Base-by-base conservation (phyloP, 805 yeast genomes). In the Pichia heedii region DNA sequence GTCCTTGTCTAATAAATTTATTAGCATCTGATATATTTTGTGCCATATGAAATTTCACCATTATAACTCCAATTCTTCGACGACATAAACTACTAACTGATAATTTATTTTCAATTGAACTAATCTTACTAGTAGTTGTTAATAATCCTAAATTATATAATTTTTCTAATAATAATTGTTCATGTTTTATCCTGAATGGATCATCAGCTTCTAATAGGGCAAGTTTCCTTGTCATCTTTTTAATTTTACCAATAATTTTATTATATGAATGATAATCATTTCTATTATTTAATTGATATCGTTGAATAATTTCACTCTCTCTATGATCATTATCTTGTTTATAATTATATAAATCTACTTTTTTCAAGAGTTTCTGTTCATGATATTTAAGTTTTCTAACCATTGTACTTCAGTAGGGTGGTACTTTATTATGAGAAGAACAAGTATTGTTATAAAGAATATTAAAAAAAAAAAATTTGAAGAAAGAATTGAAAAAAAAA, bases 321-420 rank as follows among this genome's bases (percentile, higher is more conserved):
- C 98, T 71, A 63, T 93, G 98, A 26, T 90, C 87, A 44, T 83
- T 81, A 61, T 93, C 98, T 56, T 87, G 95, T 63, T 93, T 93
- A 97, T 97, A 93, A 63, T 93, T 94, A 41, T 87, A 84, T 68
- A 93, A 87, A 60, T 93, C 97, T 42, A 93, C 97, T 65, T 93
- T 93, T 70, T 84, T 88, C 56, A 93, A 76, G 56, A 93, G 77
- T 66, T 88, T 89, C 72, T 85, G 83, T 75, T 93, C 98, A 65
- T 93, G 98, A 68, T 84, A 87, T 63, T 93, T 93, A 48, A 93
- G 75, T 54, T 84, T 73, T 63, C 98, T 75, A 39, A 84, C 95
- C 95, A 84, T 84, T 35, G 33, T 67, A 26, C 26, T 5, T n/a
- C n/a, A n/a, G n/a, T n/a, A n/a, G n/a, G n/a, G 2, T 20, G 33